Evolutionary conservation across 83 land plant species (phyloP), one percentile per base, ranked within the genome.

Genomic region (Picea mariana): DNA sequence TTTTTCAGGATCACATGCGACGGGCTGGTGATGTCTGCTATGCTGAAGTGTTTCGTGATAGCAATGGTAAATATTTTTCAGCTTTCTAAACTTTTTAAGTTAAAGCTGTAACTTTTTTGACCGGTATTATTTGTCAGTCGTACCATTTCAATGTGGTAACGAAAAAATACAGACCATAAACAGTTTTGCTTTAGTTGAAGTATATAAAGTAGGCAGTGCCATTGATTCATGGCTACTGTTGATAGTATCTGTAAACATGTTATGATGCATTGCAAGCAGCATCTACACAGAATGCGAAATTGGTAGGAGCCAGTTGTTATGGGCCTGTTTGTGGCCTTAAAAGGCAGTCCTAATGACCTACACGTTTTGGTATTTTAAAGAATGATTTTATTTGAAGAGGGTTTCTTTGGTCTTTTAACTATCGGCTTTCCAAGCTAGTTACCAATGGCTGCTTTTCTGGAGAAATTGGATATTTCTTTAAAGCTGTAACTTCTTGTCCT

Each of bases 1-100:
- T 23, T 23, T 84, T 77, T 80, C 88, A 90, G 92, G 92, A 90
- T 78, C 91, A 90, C 73, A 90, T 90, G 92, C 88, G 92, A 5
- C 90, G 83, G 44, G 92, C 92, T 80, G 92, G 92, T 18, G 92
- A 90, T 86, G 92, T 90, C 5, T 90, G 92, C 73, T 90, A 89
- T 86, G 92, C 92, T 59, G 88, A 90, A 83, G 91, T 90, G 64
- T 86, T 87, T n/a, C 91, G 92, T 72, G 92, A 90, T 63, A 67
- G 87, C 78, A 87, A 86, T 42, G 92, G 92, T 90, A 84, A 62
- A 59, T 9, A 42, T 77, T 20, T 71, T 26, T 20, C 2, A 6
- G 0, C 21, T 66, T 62, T 68, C 21, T 59, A 27, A 58, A 9
- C 20, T 34, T 59, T 63, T 55, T 78, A 27, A 60, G 18, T 11